phyloP scores from a whole-genome alignment of 768 basidiomycete genomes.

The Kwoniella sp. region DNA sequence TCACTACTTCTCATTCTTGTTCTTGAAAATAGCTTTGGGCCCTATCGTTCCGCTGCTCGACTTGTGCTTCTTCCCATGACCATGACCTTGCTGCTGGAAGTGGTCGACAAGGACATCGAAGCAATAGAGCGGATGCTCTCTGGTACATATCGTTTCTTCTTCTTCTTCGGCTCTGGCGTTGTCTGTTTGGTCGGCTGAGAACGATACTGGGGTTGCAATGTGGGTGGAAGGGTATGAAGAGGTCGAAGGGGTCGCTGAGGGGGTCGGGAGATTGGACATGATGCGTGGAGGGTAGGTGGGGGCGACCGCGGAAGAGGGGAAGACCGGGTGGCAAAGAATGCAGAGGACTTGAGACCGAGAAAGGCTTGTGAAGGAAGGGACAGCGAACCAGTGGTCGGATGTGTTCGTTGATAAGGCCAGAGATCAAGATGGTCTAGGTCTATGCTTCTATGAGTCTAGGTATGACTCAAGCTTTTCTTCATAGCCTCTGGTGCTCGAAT shows the following conservation, averaged over 20 bases:
- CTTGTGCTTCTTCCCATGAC: background rate
- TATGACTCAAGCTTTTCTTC: no score
- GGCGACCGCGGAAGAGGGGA: no score
- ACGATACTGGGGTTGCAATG: background rate
- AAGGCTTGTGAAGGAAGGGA: no score
- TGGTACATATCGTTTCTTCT: constrained; percentile 30
- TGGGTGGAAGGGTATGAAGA: constrained; percentile 12
- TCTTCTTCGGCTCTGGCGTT: background rate
- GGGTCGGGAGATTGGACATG: constrained; percentile 10
- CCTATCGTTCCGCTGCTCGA: constrained; percentile 38
- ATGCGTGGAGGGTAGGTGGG: background rate
- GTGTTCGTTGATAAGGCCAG: no score
- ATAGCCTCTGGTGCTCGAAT: no score
- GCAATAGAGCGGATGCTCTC: constrained; percentile 56
- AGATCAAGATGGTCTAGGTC: no score
- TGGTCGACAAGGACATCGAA: constrained; percentile 57
- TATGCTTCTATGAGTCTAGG: no score
- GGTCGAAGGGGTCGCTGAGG: constrained; percentile 1
- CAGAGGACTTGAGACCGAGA: no score
- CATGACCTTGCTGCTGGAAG: constrained; percentile 51
- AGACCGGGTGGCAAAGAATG: no score
- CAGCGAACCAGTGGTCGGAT: no score
- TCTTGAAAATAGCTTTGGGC: constrained; percentile 61
- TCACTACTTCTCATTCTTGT: constrained; percentile 74
- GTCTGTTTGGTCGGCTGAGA: background rate